phyloP scores from a whole-genome alignment of 768 basidiomycete genomes.

The Lactarius psammicola region DNA sequence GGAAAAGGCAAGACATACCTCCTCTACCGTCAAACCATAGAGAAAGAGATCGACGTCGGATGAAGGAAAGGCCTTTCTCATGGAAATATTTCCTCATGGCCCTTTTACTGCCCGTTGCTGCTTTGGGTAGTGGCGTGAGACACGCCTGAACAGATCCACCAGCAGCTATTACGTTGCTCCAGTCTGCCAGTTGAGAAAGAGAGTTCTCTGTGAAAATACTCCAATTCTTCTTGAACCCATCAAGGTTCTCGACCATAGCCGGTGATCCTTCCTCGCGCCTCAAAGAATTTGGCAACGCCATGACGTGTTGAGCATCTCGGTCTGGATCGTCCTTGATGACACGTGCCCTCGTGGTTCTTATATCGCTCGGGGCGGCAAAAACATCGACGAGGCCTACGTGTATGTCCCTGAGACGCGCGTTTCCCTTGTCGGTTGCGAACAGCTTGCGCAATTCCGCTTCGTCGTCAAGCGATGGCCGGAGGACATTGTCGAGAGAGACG shows the following conservation, averaged over 20 bases:
- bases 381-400: constrained; percentile 60
- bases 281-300: constrained; percentile 47
- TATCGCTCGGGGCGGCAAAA: constrained; percentile 48
- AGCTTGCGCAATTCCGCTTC: constrained; percentile 55
- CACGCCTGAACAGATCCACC: constrained; percentile 62
- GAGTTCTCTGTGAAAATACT: constrained; percentile 60
- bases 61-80: constrained; percentile 50
- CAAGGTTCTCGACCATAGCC: constrained; percentile 48
- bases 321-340: constrained; percentile 47
- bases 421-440: constrained; percentile 52
- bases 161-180: constrained; percentile 63
- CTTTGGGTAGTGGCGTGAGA: constrained; percentile 49
- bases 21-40: constrained; percentile 55
- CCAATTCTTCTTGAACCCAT: constrained; percentile 66
- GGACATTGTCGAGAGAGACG: constrained; percentile 43
- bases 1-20: constrained; percentile 36
- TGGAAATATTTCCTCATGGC: constrained; percentile 60
- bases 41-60: constrained; percentile 66
- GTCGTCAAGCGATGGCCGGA: constrained; percentile 57
- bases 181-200: constrained; percentile 55
- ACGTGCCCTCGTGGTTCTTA: constrained; percentile 52
- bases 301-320: constrained; percentile 48
- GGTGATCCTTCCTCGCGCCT: constrained; percentile 52
- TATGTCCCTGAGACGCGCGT: constrained; percentile 45
- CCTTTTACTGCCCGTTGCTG: constrained; percentile 51